A percentile compares a stretch with the other conserved stretches of the same genome.
These are phyloP conservation scores for Xanthoconium purpureum DNA, from an alignment of 768 basidiomycete species.

Conservation along the genomic window DNA sequence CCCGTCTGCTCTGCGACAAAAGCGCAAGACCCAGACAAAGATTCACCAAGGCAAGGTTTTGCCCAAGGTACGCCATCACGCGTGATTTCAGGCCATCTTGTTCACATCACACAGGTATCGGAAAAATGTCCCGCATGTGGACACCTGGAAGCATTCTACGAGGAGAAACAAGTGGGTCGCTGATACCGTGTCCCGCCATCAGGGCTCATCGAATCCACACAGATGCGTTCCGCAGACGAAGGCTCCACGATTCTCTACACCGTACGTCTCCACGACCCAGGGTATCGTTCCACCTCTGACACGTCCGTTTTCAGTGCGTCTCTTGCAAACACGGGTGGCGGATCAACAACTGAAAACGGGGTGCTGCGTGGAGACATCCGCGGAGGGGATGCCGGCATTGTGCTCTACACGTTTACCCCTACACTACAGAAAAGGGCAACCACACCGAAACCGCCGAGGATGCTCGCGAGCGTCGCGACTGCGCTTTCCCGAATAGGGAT, in stretches of 20 bases:
- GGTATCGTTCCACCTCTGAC: slow-evolving; percentile 4
- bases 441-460: slow-evolving; percentile 83
- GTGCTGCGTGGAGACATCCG: not conserved
- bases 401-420: slow-evolving; percentile 31
- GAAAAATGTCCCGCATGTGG: slow-evolving; percentile 90
- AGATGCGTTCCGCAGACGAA: slow-evolving; percentile 91
- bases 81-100: not conserved
- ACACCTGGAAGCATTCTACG: slow-evolving; percentile 80
- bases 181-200: not conserved
- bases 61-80: slow-evolving; percentile 56
- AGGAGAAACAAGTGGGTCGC: slow-evolving; percentile 74
- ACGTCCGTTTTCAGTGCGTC: slow-evolving; percentile 51
- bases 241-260: slow-evolving; percentile 93
- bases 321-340: slow-evolving; percentile 80
- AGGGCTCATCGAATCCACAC: not conserved
- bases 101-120: slow-evolving; percentile 53
- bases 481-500: slow-evolving; percentile 64
- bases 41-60: slow-evolving; percentile 67
- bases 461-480: slow-evolving; percentile 70
- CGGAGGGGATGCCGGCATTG: slow-evolving; percentile 6
- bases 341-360: slow-evolving; percentile 59
- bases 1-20: slow-evolving; percentile 82
- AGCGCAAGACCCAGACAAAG: slow-evolving; percentile 87
- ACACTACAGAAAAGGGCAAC: slow-evolving; percentile 69
- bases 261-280: slow-evolving; percentile 46